Base-by-base conservation (phyloP, 2,329 filamentous ascomycete species). In the Scedosporium apiospermum region DNA sequence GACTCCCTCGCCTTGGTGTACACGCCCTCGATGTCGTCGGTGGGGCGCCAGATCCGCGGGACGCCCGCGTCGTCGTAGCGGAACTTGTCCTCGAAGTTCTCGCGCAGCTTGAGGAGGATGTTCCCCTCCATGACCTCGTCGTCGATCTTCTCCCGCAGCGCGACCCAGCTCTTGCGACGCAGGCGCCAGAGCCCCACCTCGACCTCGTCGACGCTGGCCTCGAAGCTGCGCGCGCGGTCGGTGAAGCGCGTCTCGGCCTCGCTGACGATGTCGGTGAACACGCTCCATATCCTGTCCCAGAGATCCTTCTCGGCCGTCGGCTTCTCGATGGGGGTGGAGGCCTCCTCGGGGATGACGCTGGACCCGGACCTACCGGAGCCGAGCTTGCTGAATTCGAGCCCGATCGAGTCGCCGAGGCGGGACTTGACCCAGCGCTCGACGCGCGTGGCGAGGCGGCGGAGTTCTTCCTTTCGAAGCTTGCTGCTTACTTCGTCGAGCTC, bases 61-160 rank as follows among this genome's bases (percentile, higher is more conserved):
- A 99, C 95, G 27, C 95, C 95, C 6, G 87, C 87, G 64, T 97
- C 93, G 70, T 99, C 95, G 70, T 99, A 99, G 66, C 95, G 88
- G 83, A 99, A 99, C 76, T 96, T 97, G 78, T 99, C 95, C 76
- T 99, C 95, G 68, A 99, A 99, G 78, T 97, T 98, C 75, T 99
- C 95, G 42, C 95, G 87, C 60, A 99, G 84, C 79, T 99, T 99
- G 68, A 98, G 81, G 41, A 98, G 79, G 62, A 99, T 87, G 71
- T 98, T 99, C 69, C 93, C 93, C 77, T 98, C 95, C 87, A 96
- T 96, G 71, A 97, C 91, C 76, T 99, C 95, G 71, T 99, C 95
- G 42, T 98, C 93, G 65, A 99, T 89, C 79, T 91, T 95, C 64
- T 91, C 88, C 57, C 91, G 85, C 65, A 99, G 80, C 14, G 93